Conservation (phyloP, 2,329 filamentous ascomycete genomes). For the Aureobasidium zeae region DNA sequence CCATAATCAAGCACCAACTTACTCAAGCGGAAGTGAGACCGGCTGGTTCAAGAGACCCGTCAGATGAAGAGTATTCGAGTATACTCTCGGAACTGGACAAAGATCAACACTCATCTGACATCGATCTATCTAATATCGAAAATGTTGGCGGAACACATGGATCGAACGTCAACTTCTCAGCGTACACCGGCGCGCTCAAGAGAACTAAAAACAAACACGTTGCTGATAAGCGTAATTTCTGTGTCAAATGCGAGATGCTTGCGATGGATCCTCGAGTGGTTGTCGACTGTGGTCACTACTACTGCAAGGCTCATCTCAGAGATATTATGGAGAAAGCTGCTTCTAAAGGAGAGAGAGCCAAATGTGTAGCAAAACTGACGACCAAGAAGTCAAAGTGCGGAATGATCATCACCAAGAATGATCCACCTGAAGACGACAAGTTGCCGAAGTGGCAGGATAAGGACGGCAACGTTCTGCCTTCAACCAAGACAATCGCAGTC, state of each 20-base stretch:
- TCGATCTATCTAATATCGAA: not conserved
- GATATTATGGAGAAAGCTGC: slow-evolving; percentile 26
- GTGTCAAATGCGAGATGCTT: not conserved
- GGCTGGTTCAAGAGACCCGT: not conserved
- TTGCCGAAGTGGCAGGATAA: slow-evolving; percentile 31
- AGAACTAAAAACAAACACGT: slow-evolving; percentile 30
- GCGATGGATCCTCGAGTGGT: not conserved
- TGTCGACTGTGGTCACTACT: slow-evolving; percentile 36
- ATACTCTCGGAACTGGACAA: not conserved
- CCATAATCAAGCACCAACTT: slow-evolving; percentile 15
- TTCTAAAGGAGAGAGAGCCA: not conserved
- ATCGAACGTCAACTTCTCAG: slow-evolving; percentile 32
- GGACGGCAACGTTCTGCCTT: slow-evolving; percentile 33
- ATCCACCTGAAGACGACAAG: slow-evolving; percentile 22
- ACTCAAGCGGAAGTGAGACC: not conserved
- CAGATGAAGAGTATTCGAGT: not conserved
- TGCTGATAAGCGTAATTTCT: slow-evolving; percentile 25
- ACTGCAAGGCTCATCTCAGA: slow-evolving; percentile 43
- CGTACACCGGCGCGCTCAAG: slow-evolving; percentile 32
- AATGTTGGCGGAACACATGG: slow-evolving; percentile 29
- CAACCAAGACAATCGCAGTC: slow-evolving; percentile 38
- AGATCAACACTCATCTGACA: too few relatives aligned
- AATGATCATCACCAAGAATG: slow-evolving; percentile 1
- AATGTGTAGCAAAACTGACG: too few relatives aligned
- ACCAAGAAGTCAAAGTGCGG: slow-evolving; percentile 25